Base-by-base conservation (phyloP, 768 basidiomycete species). In the Phlebiopsis flavidoalba region DNA sequence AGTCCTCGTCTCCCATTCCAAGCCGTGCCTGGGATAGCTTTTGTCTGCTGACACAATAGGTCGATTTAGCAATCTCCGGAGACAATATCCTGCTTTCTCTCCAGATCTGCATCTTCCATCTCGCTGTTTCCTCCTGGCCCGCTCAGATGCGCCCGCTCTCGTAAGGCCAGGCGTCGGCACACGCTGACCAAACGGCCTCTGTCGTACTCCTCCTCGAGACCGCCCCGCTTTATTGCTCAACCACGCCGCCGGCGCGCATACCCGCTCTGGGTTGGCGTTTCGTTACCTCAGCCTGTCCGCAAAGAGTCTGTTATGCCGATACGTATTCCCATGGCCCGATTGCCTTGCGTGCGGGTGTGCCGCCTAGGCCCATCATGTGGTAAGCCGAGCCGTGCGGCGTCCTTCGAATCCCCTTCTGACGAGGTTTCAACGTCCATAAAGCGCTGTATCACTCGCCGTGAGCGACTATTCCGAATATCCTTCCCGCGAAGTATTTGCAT, bases 21-120 rank as follows among this genome's bases (percentile, higher is more conserved):
- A 36, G 54, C 19, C 54, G 54, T 55, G 54, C 54, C 54, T 55
- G 54, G 54, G 37, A 21, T 45, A 7, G 17, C 26, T 12, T n/a
- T n/a, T 12, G 40, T 43, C 12, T 43, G 54, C 54, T 55, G 54
- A 55, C 54, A 55, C n/a, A 55, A 55, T 55, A 36, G 12, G 35
- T 43, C 3, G n/a, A 21, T 55, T 49, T 17, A 12, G 12, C 17
- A 17, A 43, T 43, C 26, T 43, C 40, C 40, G 40, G 12, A 43
- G 40, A 43, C 12, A 17, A 12, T 43, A 43, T 43, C 12, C 40
- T 12, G 40, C 17, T 12, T 43, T 17, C 17, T 43, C 26, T 31
- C 26, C 26, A 31, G 26, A 31, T 31, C 26, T 31, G 26, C 26
- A 31, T 31, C 26, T 31, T 31, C 26, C 26, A 31, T 31, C 26